These are phyloP conservation scores for Penicillium sp. DNA, from an alignment of 2,329 filamentous ascomycete species.

Conservation along the genomic window DNA sequence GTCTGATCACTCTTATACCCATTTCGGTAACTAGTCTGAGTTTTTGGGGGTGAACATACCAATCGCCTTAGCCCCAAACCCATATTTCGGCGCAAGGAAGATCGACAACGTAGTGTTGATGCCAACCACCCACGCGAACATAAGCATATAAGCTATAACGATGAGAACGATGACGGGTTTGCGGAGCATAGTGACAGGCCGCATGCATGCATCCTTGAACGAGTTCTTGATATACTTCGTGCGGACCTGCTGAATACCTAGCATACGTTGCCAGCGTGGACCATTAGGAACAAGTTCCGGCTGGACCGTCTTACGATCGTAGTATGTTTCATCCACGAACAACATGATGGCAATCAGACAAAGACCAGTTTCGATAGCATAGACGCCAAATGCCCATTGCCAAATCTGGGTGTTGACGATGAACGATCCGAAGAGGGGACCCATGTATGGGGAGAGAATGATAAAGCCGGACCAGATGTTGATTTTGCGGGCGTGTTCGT, in stretches of 20 bases:
- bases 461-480: slow-evolving; percentile 41
- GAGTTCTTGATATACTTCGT: slow-evolving; percentile 29
- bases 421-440: slow-evolving; percentile 36
- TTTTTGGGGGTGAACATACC: slow-evolving; percentile 35
- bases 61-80: slow-evolving; percentile 52
- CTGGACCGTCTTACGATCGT: slow-evolving; percentile 30
- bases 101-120: slow-evolving; percentile 59
- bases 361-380: slow-evolving; percentile 33
- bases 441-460: slow-evolving; percentile 36
- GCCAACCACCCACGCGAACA: slow-evolving; percentile 47
- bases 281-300: slow-evolving; percentile 22
- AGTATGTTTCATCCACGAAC: slow-evolving; percentile 41
- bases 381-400: slow-evolving; percentile 39
- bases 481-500: slow-evolving; percentile 42
- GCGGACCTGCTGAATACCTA: slow-evolving; percentile 37
- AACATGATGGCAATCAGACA: slow-evolving; percentile 33
- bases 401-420: slow-evolving; percentile 38
- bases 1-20: background rate
- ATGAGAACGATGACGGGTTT: slow-evolving; percentile 41
- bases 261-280: slow-evolving; percentile 35
- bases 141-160: slow-evolving; percentile 41
- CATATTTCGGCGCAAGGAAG: slow-evolving; percentile 52
- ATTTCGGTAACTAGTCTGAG: too few relatives aligned
- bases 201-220: slow-evolving; percentile 35
- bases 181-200: slow-evolving; percentile 37